phyloP scores from a whole-genome alignment of 441 rosid genomes.

The Populus hybrid region DNA sequence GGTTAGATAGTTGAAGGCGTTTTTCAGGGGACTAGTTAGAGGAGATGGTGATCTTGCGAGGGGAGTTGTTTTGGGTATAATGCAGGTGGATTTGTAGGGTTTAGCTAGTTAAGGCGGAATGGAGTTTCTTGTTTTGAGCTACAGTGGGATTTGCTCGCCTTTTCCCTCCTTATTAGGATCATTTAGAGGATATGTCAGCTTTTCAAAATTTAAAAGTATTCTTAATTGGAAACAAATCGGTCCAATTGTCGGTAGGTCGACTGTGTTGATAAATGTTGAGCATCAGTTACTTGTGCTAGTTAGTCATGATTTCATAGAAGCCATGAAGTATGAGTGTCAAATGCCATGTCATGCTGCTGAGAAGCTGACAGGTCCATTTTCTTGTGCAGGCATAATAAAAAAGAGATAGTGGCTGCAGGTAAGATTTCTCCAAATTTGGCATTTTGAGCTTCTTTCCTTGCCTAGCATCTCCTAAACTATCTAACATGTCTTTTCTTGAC shows the following conservation, averaged over 20 bases:
- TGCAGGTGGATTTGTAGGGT: too few species aligned
- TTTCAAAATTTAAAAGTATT: too few species aligned
- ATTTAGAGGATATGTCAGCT: neutral
- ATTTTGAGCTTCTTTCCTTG: neutral
- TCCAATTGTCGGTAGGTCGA: neutral
- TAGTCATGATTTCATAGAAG: neutral
- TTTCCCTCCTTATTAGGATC: neutral
- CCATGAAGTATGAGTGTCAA: too few species aligned
- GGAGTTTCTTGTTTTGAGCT: too few species aligned
- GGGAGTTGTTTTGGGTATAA: too few species aligned
- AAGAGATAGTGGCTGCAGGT: constrained; percentile 4
- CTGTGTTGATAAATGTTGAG: neutral
- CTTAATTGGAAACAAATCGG: neutral
- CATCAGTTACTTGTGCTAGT: too few species aligned
- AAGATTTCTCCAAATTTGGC: neutral
- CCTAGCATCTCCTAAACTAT: neutral
- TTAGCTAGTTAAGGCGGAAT: too few species aligned
- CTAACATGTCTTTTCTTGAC: too few species aligned
- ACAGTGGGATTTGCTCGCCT: neutral
- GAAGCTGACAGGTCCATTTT: neutral
- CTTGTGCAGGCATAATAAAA: neutral
- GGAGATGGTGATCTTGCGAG: too few species aligned
- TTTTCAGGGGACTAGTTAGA: neutral
- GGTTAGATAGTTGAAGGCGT: too few species aligned
- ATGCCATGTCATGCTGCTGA: too few species aligned